phyloP scores from a whole-genome alignment of 2,329 filamentous ascomycete genomes.

The Trichoderma endophyticum region DNA sequence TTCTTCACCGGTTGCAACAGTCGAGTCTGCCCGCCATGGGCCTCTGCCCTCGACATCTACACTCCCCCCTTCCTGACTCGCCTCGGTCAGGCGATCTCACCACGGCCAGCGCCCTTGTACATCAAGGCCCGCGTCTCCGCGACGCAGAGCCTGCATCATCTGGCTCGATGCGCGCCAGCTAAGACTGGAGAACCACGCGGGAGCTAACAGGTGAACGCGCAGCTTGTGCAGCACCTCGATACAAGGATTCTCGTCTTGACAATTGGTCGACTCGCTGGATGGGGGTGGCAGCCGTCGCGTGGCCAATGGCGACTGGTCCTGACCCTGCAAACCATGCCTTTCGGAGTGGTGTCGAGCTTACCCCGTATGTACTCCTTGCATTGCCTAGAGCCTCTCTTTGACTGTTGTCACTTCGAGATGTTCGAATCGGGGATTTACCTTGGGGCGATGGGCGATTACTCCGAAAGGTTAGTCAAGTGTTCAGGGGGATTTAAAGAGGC shows the following conservation, averaged over 20 bases:
- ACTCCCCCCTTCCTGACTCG: background rate
- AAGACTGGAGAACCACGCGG: slow-evolving; percentile 16
- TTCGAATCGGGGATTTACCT: slow-evolving; percentile 8
- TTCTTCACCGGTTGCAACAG: background rate
- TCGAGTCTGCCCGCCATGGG: background rate
- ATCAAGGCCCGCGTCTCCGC: background rate
- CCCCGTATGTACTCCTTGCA: slow-evolving; percentile 6
- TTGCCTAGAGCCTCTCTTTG: slow-evolving; percentile 1
- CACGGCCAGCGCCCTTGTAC: background rate
- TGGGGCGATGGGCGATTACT: background rate
- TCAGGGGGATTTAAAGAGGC: background rate
- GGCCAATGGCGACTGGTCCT: slow-evolving; percentile 11
- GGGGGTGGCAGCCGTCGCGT: background rate
- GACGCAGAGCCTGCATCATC: slow-evolving; percentile 6
- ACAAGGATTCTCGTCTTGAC: background rate
- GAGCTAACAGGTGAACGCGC: slow-evolving; percentile 11
- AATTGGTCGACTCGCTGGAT: background rate
- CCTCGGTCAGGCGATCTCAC: background rate
- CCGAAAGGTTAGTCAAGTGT: background rate
- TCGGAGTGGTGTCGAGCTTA: background rate
- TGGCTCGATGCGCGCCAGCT: slow-evolving; percentile 5
- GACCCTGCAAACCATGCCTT: background rate
- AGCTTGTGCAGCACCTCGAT: background rate
- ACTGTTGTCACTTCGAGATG: background rate
- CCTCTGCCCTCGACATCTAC: too few relatives aligned